Evolutionary conservation across 164 flowering plant species (phyloP).

Genomic region (Magnolia changhungtana): DNA sequence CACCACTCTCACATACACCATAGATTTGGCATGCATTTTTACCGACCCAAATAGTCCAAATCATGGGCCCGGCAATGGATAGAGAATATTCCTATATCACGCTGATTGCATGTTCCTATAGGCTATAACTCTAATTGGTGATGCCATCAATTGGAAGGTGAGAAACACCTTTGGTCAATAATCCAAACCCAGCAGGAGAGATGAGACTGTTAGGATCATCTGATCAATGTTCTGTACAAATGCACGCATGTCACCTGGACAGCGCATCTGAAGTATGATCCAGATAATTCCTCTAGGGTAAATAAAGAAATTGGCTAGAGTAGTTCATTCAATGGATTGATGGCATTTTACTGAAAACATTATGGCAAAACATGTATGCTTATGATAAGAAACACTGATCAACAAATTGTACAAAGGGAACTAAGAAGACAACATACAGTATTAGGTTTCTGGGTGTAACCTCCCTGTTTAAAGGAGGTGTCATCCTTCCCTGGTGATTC

Average conservation of each 20-base stretch:
- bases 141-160: too few species aligned
- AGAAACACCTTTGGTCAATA: neutral
- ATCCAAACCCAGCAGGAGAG: neutral
- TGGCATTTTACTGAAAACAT: neutral
- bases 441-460: constrained; percentile 51
- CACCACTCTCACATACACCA: too few species aligned
- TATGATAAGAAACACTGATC: neutral
- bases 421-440: constrained; percentile 46
- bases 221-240: neutral
- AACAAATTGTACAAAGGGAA: neutral
- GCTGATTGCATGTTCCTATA: too few species aligned
- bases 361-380: neutral
- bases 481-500: constrained; percentile 65
- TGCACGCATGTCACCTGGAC: neutral
- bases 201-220: neutral
- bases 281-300: neutral
- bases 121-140: too few species aligned
- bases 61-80: too few species aligned
- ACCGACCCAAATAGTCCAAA: too few species aligned
- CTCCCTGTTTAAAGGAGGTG: constrained; percentile 35
- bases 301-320: too few species aligned
- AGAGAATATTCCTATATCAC: too few species aligned
- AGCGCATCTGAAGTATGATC: neutral
- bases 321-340: neutral
- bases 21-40: too few species aligned